Evolutionary conservation across 805 yeast genomes (phyloP).

Genomic region (Torulaspora franciscae): DNA sequence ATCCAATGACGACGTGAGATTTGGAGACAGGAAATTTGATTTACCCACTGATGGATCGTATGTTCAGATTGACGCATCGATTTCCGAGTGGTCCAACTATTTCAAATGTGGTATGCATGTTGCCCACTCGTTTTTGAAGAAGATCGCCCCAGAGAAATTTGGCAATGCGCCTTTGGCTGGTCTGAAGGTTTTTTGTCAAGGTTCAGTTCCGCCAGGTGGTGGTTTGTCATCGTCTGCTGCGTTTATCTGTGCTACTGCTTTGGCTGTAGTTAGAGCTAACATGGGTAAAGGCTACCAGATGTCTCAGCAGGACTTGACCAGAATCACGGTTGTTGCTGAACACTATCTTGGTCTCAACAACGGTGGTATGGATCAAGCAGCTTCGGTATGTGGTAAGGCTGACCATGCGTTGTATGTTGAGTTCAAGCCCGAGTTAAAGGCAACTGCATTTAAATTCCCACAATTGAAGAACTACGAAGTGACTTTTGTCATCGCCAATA

Average conservation of each 20-base stretch:
- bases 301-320: slow-evolving; percentile 49
- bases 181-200: slow-evolving; percentile 50
- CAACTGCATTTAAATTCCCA: slow-evolving; percentile 53
- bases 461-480: slow-evolving; percentile 40
- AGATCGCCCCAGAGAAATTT: slow-evolving; percentile 30
- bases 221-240: slow-evolving; percentile 73
- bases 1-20: slow-evolving; percentile 36
- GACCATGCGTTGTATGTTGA: slow-evolving; percentile 55
- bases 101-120: slow-evolving; percentile 62
- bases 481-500: slow-evolving; percentile 58
- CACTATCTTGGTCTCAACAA: slow-evolving; percentile 69
- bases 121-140: slow-evolving; percentile 46
- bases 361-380: slow-evolving; percentile 80
- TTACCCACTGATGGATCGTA: slow-evolving; percentile 40
- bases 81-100: slow-evolving; percentile 61
- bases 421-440: slow-evolving; percentile 55
- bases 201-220: slow-evolving; percentile 67
- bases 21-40: slow-evolving; percentile 36
- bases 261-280: slow-evolving; percentile 52
- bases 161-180: slow-evolving; percentile 40
- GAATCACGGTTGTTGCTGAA: slow-evolving; percentile 60
- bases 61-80: slow-evolving; percentile 45
- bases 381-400: slow-evolving; percentile 58
- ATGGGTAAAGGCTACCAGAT: slow-evolving; percentile 38
- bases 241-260: slow-evolving; percentile 58